Conservation (phyloP, 768 basidiomycete genomes). For the Collybia mongolica region DNA sequence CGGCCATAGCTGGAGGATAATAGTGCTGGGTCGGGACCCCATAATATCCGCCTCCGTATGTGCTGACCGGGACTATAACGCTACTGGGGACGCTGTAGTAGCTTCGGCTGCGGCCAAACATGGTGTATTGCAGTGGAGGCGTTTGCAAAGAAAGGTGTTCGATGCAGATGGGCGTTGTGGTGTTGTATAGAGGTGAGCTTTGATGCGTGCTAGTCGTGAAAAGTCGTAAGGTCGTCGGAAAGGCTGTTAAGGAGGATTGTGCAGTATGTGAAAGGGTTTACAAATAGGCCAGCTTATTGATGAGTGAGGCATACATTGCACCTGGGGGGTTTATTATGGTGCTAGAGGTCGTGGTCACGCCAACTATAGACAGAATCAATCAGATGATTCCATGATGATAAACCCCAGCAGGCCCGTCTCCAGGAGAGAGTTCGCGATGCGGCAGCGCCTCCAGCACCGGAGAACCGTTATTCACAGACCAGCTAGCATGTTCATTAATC, state of each 20-base stretch:
- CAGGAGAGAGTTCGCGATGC: too few relatives aligned
- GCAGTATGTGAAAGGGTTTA: conserved; percentile 6
- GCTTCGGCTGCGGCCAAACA: conserved; percentile 8
- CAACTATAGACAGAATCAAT: not conserved
- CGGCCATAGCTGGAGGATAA: conserved; percentile 10
- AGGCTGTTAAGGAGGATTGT: conserved; percentile 15
- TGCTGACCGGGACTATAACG: conserved; percentile 16
- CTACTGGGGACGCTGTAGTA: conserved; percentile 16
- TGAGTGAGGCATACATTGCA: conserved; percentile 1
- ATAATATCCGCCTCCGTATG: conserved; percentile 11
- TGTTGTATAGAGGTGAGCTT: not conserved
- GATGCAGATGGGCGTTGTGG: not conserved
- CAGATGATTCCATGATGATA: too few relatives aligned
- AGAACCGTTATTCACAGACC: too few relatives aligned
- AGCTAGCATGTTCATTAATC: too few relatives aligned
- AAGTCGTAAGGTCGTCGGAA: conserved; percentile 15
- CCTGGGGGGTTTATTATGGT: not conserved
- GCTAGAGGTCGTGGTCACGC: not conserved
- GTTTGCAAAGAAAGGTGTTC: not conserved
- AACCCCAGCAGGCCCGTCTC: too few relatives aligned
- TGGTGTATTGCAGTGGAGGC: not conserved
- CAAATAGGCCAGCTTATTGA: conserved; percentile 20
- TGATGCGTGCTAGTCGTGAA: conserved; percentile 8
- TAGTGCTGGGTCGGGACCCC: conserved; percentile 6
- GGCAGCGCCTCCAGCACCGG: too few relatives aligned